These are phyloP conservation scores for Echinosophora koreensis DNA, from an alignment of 306 rosid species.

Conservation along the genomic window DNA sequence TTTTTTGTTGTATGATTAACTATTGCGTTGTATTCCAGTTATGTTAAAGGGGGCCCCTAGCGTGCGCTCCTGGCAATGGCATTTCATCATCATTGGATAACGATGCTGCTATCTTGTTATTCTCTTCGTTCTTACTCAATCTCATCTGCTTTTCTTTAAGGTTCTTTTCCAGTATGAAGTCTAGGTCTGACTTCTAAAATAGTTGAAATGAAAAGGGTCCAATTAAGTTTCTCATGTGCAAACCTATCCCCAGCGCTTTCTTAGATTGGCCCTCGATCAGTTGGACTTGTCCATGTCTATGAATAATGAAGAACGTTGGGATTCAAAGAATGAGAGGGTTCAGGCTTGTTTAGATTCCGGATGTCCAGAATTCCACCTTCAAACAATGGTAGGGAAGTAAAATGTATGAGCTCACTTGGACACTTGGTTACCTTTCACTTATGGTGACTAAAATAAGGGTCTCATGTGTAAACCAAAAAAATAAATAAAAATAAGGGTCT, in stretches of 20 bases:
- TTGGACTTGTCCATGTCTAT: neutral
- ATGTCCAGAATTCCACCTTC: neutral
- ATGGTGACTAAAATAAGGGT: neutral
- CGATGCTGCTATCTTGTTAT: neutral
- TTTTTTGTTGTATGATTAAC: neutral
- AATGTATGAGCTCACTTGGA: neutral
- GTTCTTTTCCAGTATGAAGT: neutral
- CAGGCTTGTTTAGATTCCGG: neutral
- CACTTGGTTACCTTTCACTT: neutral
- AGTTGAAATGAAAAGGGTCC: slow-evolving; percentile 19
- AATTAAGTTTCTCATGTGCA: slow-evolving; percentile 19
- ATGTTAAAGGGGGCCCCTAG: slow-evolving; percentile 27
- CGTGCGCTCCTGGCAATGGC: slow-evolving; percentile 19
- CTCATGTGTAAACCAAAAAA: too few relatives aligned
- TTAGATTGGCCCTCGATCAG: slow-evolving; percentile 15
- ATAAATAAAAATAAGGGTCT: neutral
- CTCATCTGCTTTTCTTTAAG: neutral
- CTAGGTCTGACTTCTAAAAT: slow-evolving; percentile 28
- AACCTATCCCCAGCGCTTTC: slow-evolving; percentile 18
- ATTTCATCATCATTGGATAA: slow-evolving; percentile 17
- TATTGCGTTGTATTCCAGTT: slow-evolving; percentile 34
- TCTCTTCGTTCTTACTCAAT: neutral
- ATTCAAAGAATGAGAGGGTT: neutral
- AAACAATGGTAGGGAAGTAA: neutral
- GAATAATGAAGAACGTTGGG: neutral